Base-by-base conservation (phyloP, 371 early-diverging fungal species). In the Rhizopus stolonifer region DNA sequence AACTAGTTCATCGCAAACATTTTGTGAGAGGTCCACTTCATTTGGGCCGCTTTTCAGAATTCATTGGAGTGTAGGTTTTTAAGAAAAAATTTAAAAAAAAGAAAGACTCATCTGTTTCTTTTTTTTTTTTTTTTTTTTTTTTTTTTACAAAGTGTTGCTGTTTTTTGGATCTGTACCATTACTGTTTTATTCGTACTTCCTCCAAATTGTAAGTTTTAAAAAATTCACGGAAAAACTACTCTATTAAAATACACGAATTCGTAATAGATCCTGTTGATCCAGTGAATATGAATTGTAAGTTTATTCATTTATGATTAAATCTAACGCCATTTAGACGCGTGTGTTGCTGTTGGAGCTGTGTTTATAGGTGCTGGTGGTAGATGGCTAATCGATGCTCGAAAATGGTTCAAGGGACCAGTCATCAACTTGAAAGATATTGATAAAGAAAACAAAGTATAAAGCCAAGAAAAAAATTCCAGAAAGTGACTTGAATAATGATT, bases 181-280 rank as follows among this genome's bases (percentile, higher is more conserved):
- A 79, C 83, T 2, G 53, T 76, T 5, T 54, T 83, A 32, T 83
- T 83, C 55, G 64, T 80, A 10, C 65, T 85, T n/a, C 84, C 83
- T 11, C 61, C 69, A 4, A 24, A 58, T 3, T 56, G 69, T 60
- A 60, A 60, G 60, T 46, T 18, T 21, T 22, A 25, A 14, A 22
- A 18, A 14, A 21, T 1, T 21, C 2, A 29, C 4, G 22, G 8
- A 39, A 40, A n/a, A 1, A 11, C n/a, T 11, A 15, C 9, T 36
- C n/a, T 21, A 29, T 31, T 42, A 24, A 2, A 26, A 3, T 49
- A 0, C 49, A 33, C 23, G 3, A 10, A 23, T 9, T n/a, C n/a
- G n/a, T n/a, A n/a, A 6, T 46, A 60, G 60, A 60, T 47, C 85
- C 85, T 5, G 79, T 85, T 24, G 65, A 61, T 9, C 54, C 72